These are phyloP conservation scores for Chaetomium sp. DNA, from an alignment of 2,329 filamentous ascomycete species.

Conservation along the genomic window DNA sequence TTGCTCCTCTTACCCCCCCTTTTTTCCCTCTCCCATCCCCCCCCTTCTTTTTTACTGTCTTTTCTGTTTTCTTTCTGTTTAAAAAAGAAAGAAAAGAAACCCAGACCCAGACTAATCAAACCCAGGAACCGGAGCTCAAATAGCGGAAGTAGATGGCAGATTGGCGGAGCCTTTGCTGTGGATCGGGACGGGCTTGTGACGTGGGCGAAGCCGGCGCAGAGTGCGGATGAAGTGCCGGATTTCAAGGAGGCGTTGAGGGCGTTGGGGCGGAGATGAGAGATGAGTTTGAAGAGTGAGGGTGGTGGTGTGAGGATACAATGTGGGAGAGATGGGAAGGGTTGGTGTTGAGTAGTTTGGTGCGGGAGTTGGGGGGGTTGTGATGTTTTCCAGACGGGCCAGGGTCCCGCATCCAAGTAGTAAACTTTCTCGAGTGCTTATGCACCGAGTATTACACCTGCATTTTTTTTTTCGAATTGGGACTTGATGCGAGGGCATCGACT, in stretches of 20 bases:
- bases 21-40: not conserved
- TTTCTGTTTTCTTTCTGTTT: not conserved
- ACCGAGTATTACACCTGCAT: too few species aligned
- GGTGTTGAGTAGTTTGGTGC: not conserved
- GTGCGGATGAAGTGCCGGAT: conserved; percentile 29
- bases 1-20: not conserved
- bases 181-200: conserved; percentile 45
- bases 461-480: too few species aligned
- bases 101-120: not conserved
- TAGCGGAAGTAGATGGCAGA: conserved; percentile 65
- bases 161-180: conserved; percentile 56
- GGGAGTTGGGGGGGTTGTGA: not conserved
- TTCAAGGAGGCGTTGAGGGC: conserved; percentile 11
- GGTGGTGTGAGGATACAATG: not conserved
- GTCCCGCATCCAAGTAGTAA: too few species aligned
- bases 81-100: not conserved
- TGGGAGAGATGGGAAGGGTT: too few species aligned
- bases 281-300: not conserved
- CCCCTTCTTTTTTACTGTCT: not conserved
- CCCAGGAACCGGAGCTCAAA: conserved; percentile 30
- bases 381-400: not conserved
- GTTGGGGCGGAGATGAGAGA: not conserved
- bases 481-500: too few species aligned
- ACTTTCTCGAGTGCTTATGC: too few species aligned
- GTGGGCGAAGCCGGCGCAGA: conserved; percentile 43